Evolutionary conservation across 2,329 filamentous ascomycete species (phyloP), one percentile per base, ranked within the genome.

Genomic region (Pestalotiopsis sp.): DNA sequence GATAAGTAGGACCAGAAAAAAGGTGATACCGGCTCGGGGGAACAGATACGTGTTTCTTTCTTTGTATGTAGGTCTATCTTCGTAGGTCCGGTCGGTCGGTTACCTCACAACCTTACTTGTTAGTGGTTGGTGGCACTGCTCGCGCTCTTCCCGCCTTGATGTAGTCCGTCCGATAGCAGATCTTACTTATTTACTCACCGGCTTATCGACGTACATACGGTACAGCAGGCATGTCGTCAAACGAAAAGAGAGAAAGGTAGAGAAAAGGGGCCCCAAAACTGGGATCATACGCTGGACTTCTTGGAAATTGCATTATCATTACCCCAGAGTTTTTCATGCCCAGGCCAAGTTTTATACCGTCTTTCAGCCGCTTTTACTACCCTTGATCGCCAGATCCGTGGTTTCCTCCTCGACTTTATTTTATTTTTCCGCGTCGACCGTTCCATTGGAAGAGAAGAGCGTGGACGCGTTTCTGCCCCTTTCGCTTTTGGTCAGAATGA

Each of bases 271-370:
- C 6, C 17, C 9, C 45, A n/a, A 23, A 20, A 52, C 45, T 45
- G 13, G 17, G 58, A 36, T 39, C 4, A 13, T 25, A 59, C 12
- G 27, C 27, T 13, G 23, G 14, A 6, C 27, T 61, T 25, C 7
- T 61, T 52, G 45, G 59, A 62, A 39, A 41, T 62, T 39, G 59
- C 59, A 62, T 62, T 62, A 36, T 62, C 59, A 36, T n/a, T n/a
- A 36, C 25, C n/a, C 59, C 23, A 61, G 17, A 5, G 17, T 39
- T 31, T 31, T 9, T 20, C 58, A 62, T 20, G 59, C 27, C n/a
- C 31, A 25, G 17, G 56, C 25, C 56, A 36, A 31, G 36, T 62
- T 5, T 36, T 17, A 39, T 39, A 52, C 7, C 45, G 7, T 52
- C 17, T 9, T 52, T 36, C 31, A 36, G 31, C 31, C 31, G 31